Base-by-base conservation (phyloP, 176 grass and related monocot genomes). In the Aegilops sharonensis region DNA sequence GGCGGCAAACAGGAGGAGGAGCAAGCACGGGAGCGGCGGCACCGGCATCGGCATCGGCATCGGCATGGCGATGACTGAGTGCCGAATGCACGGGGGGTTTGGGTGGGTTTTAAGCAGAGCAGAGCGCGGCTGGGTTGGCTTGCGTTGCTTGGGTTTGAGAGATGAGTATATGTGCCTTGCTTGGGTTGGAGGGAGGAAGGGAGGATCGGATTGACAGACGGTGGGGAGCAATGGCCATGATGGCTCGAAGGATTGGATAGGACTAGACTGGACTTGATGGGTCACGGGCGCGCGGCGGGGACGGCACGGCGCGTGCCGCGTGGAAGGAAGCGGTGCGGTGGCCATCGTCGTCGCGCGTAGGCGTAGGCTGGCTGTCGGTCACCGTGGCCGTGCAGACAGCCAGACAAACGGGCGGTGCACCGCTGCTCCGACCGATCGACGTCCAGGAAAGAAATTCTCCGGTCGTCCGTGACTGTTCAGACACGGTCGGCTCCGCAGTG, bases 11-110 rank as follows among this genome's bases (percentile, higher is more conserved):
- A 88, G 85, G 29, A 72, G 50, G 76, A 81, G 66, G 35, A 89
- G 83, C 12, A 64, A n/a, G 40, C 39, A n/a, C 23, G 66, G 5
- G 3, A 64, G 61, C 4, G 2, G 63, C 1, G 61, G 50, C 45
- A 48, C 13, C 11, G 91, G 34, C 69, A 79, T 83, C 64, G 69
- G 47, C 73, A 77, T 67, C 45, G 89, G 34, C 69, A 79, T 83
- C 64, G 69, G 47, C 73, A 77, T 67, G 65, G 21, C 32, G 20
- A 11, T 10, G 25, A 77, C 2, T 32, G 45, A 32, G 39, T 68
- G 23, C 14, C 21, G 34, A 60, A 47, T 21, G 67, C 54, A 21
- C 29, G 48, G 17, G 17, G 60, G 39, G 54, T 42, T 62, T 84
- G n/a, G 57, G 13, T 23, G 57, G 80, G 80, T 84, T 88, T 83